Conservation (phyloP, 305 asterid species). For the Solanum hybrid region DNA sequence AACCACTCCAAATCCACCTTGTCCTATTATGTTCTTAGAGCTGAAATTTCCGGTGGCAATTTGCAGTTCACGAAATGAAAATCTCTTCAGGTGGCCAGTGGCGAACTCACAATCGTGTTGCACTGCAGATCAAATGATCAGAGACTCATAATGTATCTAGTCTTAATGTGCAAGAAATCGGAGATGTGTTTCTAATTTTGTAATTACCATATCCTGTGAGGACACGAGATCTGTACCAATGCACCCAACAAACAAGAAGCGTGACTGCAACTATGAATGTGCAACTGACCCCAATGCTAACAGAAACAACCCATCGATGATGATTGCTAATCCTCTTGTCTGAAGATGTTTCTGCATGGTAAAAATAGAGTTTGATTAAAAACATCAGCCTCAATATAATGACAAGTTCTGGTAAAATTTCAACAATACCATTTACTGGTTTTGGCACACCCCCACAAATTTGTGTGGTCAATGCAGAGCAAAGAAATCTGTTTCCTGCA, state of each 20-base stretch:
- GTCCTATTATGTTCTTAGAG: constrained; percentile 71
- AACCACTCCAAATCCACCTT: constrained; percentile 93
- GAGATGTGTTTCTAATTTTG: not conserved
- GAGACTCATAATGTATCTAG: not conserved
- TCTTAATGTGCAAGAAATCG: not conserved
- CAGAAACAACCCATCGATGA: constrained; percentile 41
- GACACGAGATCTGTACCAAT: constrained; percentile 56
- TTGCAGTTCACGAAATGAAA: constrained; percentile 72
- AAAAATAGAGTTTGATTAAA: constrained; percentile 9
- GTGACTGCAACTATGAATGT: constrained; percentile 34
- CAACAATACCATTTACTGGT: constrained; percentile 48
- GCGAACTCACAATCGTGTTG: constrained; percentile 71
- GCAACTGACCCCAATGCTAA: constrained; percentile 51
- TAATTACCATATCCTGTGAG: constrained; percentile 58
- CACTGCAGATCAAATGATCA: constrained; percentile 35
- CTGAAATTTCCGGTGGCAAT: constrained; percentile 72
- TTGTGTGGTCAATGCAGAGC: constrained; percentile 49
- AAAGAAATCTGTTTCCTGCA: constrained; percentile 75
- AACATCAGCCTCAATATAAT: not conserved
- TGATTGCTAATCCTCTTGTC: constrained; percentile 34
- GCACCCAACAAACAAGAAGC: constrained; percentile 61
- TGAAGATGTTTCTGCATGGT: constrained; percentile 44
- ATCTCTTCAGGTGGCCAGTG: constrained; percentile 59
- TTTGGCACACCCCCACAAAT: constrained; percentile 48
- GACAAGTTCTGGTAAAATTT: constrained; percentile 3